These are phyloP conservation scores for Cercospora zeae-maydis DNA, from an alignment of 2,329 filamentous ascomycete species.

Conservation along the genomic window DNA sequence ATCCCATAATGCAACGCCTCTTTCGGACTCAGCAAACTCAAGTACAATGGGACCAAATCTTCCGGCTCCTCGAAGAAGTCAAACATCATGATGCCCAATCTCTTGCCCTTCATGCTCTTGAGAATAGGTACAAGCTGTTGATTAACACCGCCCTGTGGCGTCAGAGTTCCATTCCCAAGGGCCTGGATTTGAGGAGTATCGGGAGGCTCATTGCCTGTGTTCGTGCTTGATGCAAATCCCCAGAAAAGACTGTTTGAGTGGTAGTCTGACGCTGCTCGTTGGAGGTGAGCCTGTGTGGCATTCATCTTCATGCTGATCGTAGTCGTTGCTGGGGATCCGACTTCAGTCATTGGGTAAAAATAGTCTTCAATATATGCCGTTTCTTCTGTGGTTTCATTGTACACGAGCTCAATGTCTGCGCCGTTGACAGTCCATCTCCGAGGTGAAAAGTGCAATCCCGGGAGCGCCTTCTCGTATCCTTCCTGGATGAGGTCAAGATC, in stretches of 20 bases:
- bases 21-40: slow-evolving; percentile 31
- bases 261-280: slow-evolving; percentile 35
- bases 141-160: slow-evolving; percentile 47
- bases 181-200: slow-evolving; percentile 48
- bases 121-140: slow-evolving; percentile 42
- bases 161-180: slow-evolving; percentile 41
- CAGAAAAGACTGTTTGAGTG: slow-evolving; percentile 45
- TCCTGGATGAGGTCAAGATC: slow-evolving; percentile 41
- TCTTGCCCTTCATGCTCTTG: slow-evolving; percentile 39
- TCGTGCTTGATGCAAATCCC: slow-evolving; percentile 48
- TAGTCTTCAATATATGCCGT: slow-evolving; percentile 52
- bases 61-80: slow-evolving; percentile 50
- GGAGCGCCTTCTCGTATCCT: slow-evolving; percentile 39
- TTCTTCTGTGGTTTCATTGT: slow-evolving; percentile 38
- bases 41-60: slow-evolving; percentile 42
- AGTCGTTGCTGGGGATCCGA: slow-evolving; percentile 33
- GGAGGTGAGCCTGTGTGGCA: slow-evolving; percentile 42
- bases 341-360: slow-evolving; percentile 41
- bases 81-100: slow-evolving; percentile 53
- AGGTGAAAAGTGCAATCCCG: slow-evolving; percentile 49
- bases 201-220: slow-evolving; percentile 39
- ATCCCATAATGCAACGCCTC: slow-evolving; percentile 11
- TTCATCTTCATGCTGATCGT: slow-evolving; percentile 48
- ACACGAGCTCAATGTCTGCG: slow-evolving; percentile 42
- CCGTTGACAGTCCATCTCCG: slow-evolving; percentile 45